Evolutionary conservation across 495 filamentous ascomycete genomes (phyloP), one percentile per base, ranked within the genome.

Genomic region (Penicillium lagena): DNA sequence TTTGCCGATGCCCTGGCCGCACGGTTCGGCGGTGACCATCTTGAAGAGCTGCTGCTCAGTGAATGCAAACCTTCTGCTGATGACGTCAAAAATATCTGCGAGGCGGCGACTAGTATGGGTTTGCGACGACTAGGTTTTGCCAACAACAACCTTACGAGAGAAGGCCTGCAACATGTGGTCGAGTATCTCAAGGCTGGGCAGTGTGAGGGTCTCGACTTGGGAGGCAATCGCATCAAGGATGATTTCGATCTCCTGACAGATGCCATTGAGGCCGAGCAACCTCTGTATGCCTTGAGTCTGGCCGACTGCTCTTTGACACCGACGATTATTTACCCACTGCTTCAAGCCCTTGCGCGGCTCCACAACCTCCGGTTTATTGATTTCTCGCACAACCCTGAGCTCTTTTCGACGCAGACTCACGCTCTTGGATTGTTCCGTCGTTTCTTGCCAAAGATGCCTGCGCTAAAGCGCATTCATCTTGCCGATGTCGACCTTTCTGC

Each of bases 201-300:
- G 35, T 98, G 91, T 50, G 87, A 95, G 59, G 93, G 89, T 1
- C 69, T 98, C 7, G 93, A 97, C 62, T 64, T 98, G n/a, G 90
- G 90, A 31, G 89, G 89, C n/a, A 97, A 96, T 55, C 79, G 90
- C 50, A 66, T 88, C 33, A 67, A 80, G 47, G 79, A 89, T 29
- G 74, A 83, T 47, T 67, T 95, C n/a, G 73, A 76, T 36, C 66
- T 81, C 29, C 63, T 98, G 31, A 78, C 81, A 1, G 73, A 76
- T 12, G 76, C 77, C 12, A 62, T 95, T 32, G 71, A 78, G n/a
- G 63, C 65, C 10, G 72, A 81, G 5, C 73, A 77, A 31, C 78
- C 82, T 0, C 71, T 95, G 4, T 90, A 82, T 69, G 89, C 89
- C 8, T 69, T 98, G 39, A 90, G 87, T 58, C 62, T 98, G 46